A percentile compares a stretch with the other conserved stretches of the same genome.
These are phyloP conservation scores for Aspergillus calidoustus DNA, from an alignment of 2,329 filamentous ascomycete species.

Conservation along the genomic window DNA sequence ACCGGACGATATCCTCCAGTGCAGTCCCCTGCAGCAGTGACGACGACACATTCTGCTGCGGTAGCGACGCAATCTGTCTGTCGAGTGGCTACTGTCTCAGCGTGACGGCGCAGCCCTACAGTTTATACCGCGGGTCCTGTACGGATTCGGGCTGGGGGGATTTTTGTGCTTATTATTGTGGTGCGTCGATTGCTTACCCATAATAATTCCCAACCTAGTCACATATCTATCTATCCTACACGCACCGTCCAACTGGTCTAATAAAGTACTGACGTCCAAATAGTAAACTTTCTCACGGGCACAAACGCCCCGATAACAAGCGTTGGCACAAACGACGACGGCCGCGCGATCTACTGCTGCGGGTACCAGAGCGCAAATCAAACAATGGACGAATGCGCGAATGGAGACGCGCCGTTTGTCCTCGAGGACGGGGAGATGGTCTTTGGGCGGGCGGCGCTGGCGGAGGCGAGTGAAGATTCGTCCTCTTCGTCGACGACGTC, in stretches of 20 bases:
- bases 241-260: background rate
- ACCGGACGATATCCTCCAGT: background rate
- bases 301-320: constrained; percentile 8
- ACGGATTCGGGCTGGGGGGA: constrained; percentile 8
- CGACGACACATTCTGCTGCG: constrained; percentile 8
- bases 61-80: constrained; percentile 5
- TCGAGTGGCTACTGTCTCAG: constrained; percentile 12
- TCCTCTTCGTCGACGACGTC: background rate
- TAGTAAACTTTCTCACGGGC: constrained; percentile 5
- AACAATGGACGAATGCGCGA: background rate
- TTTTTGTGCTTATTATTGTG: constrained; percentile 9
- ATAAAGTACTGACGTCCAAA: background rate
- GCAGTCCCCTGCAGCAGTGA: constrained; percentile 1
- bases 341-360: constrained; percentile 10
- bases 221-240: background rate
- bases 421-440: constrained; percentile 6
- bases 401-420: constrained; percentile 5
- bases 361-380: constrained; percentile 3
- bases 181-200: background rate
- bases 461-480: background rate
- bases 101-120: background rate
- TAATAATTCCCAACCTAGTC: background rate
- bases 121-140: constrained; percentile 4
- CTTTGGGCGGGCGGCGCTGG: constrained; percentile 1
- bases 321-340: background rate